Conservation (phyloP, 163 green algal genomes). For the Chlamydomonas reinhardtii region DNA sequence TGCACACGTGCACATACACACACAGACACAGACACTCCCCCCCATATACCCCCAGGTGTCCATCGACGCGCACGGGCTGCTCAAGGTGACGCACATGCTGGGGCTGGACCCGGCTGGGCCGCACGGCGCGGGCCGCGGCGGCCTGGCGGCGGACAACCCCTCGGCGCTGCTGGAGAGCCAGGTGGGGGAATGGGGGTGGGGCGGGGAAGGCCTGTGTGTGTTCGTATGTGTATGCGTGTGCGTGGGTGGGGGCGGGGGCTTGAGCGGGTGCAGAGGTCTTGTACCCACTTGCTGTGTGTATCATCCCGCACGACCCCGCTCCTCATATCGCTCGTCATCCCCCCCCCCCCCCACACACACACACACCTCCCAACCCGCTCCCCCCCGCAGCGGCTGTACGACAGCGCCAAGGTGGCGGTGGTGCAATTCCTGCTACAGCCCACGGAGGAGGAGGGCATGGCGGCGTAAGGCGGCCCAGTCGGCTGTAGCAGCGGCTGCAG, state of each 20-base stretch:
- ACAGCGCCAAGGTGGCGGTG: constrained; percentile 48
- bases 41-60: too few species aligned
- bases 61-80: constrained; percentile 76
- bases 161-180: constrained; percentile 37
- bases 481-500: background rate
- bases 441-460: constrained; percentile 49
- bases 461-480: too few species aligned
- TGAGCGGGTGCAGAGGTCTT: too few species aligned
- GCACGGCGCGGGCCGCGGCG: background rate
- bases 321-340: too few species aligned
- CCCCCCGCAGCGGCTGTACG: constrained; percentile 32
- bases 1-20: too few species aligned
- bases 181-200: background rate
- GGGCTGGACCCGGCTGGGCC: constrained; percentile 45
- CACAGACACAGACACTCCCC: too few species aligned
- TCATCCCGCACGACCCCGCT: too few species aligned
- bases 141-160: background rate
- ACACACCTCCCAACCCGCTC: too few species aligned
- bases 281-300: too few species aligned
- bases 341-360: too few species aligned
- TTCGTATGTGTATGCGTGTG: background rate
- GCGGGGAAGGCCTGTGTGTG: too few species aligned
- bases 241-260: background rate
- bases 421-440: constrained; percentile 61
- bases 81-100: constrained; percentile 86